phyloP scores from a whole-genome alignment of 2,329 filamentous ascomycete genomes.

The Ophiostoma montium region DNA sequence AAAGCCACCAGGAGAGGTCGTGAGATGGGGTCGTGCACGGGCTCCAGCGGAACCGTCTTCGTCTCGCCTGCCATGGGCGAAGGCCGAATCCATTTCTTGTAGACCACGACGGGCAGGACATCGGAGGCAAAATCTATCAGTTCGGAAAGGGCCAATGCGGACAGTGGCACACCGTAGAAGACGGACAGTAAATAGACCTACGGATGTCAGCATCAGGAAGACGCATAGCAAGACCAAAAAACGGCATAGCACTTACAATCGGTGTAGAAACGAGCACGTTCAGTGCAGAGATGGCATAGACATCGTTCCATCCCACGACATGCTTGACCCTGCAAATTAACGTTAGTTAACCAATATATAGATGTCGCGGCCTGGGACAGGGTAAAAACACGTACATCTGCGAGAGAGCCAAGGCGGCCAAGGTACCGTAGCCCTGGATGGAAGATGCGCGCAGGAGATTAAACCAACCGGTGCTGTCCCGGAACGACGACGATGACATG shows the following conservation, averaged over 20 bases:
- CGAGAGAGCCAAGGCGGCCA: neutral
- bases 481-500: neutral
- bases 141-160: neutral
- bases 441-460: neutral
- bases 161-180: conserved; percentile 54
- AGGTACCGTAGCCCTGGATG: neutral
- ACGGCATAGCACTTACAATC: conserved; percentile 32
- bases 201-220: neutral
- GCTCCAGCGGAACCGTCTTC: neutral
- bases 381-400: neutral
- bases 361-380: no score
- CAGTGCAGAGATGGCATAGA: conserved; percentile 41
- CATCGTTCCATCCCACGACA: conserved; percentile 54
- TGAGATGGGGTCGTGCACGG: conserved; percentile 1
- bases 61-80: neutral
- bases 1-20: conserved; percentile 49
- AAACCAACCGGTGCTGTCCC: neutral
- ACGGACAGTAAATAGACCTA: conserved; percentile 59
- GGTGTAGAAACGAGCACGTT: conserved; percentile 62
- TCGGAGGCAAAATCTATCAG: conserved; percentile 5
- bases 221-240: neutral
- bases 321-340: conserved; percentile 43
- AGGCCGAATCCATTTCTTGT: neutral
- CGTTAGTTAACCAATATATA: no score
- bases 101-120: neutral